A percentile compares a stretch with the other conserved stretches of the same genome.
These are phyloP conservation scores for Hymenoscyphus linearis DNA, from an alignment of 2,329 filamentous ascomycete genomes.

Conservation along the genomic window DNA sequence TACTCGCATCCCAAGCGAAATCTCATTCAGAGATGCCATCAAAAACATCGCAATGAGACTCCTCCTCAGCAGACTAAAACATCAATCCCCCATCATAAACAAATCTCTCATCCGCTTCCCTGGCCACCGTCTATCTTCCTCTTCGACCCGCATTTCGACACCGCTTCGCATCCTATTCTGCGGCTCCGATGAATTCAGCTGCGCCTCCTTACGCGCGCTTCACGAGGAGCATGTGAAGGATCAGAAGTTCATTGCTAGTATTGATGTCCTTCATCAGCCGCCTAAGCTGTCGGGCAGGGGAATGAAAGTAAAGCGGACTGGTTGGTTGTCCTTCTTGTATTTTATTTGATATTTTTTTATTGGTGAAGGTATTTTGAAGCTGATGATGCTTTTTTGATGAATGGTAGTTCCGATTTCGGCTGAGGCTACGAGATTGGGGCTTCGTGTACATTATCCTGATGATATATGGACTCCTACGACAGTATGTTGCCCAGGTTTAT, in stretches of 20 bases:
- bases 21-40: neutral
- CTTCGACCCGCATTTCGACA: constrained; percentile 29
- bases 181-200: constrained; percentile 88
- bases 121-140: neutral
- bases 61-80: neutral
- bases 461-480: neutral
- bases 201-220: constrained; percentile 67
- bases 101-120: neutral
- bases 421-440: constrained; percentile 55
- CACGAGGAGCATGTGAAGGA: constrained; percentile 50
- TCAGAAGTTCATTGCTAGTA: constrained; percentile 58
- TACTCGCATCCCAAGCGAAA: too few species aligned
- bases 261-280: constrained; percentile 81
- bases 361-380: too few species aligned
- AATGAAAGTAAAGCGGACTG: constrained; percentile 45
- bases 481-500: neutral
- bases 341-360: too few species aligned
- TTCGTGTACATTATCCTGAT: constrained; percentile 54
- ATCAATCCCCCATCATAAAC: neutral
- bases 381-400: too few species aligned
- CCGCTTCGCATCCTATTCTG: constrained; percentile 87
- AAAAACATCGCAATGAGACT: neutral
- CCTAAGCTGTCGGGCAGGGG: constrained; percentile 75
- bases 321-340: constrained; percentile 21
- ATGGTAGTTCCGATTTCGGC: constrained; percentile 67